A percentile compares a stretch with the other conserved stretches of the same genome.
phyloP scores from a whole-genome alignment of 495 filamentous ascomycete species.

The Darksidea phi region DNA sequence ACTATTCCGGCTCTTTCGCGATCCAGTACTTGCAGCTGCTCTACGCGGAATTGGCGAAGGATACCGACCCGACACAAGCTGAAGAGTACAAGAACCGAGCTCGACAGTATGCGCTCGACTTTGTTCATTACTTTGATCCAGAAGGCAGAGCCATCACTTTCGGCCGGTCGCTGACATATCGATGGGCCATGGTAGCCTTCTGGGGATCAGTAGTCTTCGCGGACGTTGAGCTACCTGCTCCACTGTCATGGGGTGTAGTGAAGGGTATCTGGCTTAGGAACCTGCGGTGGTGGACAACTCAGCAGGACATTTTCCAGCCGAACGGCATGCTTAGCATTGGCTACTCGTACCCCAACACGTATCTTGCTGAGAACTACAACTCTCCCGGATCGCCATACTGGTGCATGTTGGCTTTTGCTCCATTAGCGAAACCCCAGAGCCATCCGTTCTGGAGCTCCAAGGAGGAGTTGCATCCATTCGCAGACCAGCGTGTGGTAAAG shows the following conservation, averaged over 20 bases:
- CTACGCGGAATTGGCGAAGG: constrained; percentile 69
- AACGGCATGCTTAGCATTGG: constrained; percentile 74
- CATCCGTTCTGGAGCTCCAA: constrained; percentile 73
- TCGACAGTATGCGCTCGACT: constrained; percentile 62
- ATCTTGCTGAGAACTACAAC: constrained; percentile 79
- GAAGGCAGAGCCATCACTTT: constrained; percentile 71
- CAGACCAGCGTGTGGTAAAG: constrained; percentile 54
- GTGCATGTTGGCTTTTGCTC: constrained; percentile 75
- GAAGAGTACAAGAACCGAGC: constrained; percentile 69
- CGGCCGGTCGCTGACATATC: constrained; percentile 72
- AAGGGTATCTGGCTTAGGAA: constrained; percentile 72
- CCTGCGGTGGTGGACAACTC: constrained; percentile 74
- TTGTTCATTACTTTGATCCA: constrained; percentile 71
- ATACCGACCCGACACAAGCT: constrained; percentile 65
- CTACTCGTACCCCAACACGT: constrained; percentile 77
- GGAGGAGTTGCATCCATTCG: constrained; percentile 61
- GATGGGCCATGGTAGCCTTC: constrained; percentile 79
- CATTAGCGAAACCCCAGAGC: constrained; percentile 61
- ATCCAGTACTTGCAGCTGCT: constrained; percentile 76
- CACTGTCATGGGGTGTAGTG: constrained; percentile 72
- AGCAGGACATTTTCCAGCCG: constrained; percentile 67
- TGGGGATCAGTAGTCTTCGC: constrained; percentile 77
- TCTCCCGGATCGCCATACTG: constrained; percentile 71
- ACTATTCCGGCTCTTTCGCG: constrained; percentile 77
- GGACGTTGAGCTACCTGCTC: constrained; percentile 66